Percentiles rank a stretch among this genome's conserved stretches.
These are phyloP conservation scores for Ascochyta lentis DNA, from an alignment of 2,329 filamentous ascomycete genomes.

Conservation along the genomic window DNA sequence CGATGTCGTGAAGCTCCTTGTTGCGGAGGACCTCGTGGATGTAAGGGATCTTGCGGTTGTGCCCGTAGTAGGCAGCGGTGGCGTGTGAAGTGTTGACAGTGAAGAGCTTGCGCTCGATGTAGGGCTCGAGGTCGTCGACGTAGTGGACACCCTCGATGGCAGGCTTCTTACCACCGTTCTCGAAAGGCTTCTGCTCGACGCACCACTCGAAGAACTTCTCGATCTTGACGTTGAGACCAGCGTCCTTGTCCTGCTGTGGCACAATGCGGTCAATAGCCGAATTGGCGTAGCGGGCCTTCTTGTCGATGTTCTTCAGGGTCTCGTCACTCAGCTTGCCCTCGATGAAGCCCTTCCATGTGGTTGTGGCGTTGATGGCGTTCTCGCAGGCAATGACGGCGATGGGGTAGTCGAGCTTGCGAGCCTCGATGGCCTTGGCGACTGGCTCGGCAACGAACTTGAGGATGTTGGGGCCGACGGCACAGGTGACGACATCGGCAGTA, in stretches of 20 bases:
- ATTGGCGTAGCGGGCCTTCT: constrained; percentile 90
- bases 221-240: constrained; percentile 88
- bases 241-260: constrained; percentile 80
- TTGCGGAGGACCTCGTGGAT: constrained; percentile 90
- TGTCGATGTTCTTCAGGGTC: constrained; percentile 70
- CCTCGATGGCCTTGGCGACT: constrained; percentile 91
- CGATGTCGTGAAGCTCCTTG: constrained; percentile 77
- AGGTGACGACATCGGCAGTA: constrained; percentile 89
- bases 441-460: constrained; percentile 95
- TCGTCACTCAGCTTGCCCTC: constrained; percentile 73
- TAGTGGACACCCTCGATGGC: constrained; percentile 88
- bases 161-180: constrained; percentile 69
- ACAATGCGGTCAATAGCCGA: constrained; percentile 98
- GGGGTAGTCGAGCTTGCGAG: constrained; percentile 70
- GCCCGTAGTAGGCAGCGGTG: constrained; percentile 93
- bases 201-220: constrained; percentile 99
- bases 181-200: constrained; percentile 85
- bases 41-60: constrained; percentile 82
- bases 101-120: constrained; percentile 99
- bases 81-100: constrained; percentile 99
- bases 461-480: constrained; percentile 94
- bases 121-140: constrained; percentile 89
- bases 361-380: constrained; percentile 94
- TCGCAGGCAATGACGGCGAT: constrained; percentile 96
- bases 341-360: constrained; percentile 83